These are phyloP conservation scores for Aspergillus carlsbadensis DNA, from an alignment of 495 filamentous ascomycete species.

Conservation along the genomic window DNA sequence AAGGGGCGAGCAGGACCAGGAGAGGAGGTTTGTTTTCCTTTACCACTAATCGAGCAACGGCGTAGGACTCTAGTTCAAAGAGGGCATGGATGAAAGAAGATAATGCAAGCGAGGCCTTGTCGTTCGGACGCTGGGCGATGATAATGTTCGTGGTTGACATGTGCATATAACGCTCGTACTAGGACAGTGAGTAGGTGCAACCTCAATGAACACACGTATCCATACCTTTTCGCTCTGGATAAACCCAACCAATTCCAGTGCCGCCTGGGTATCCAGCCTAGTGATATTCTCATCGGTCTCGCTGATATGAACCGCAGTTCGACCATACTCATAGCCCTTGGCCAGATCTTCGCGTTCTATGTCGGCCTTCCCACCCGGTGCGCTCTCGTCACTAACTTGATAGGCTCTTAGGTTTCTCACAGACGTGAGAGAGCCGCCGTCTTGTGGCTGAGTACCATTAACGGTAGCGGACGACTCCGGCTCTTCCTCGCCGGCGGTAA, in stretches of 20 bases:
- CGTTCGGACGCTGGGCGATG: conserved; percentile 69
- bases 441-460: conserved; percentile 27
- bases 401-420: conserved; percentile 77
- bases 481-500: conserved; percentile 40
- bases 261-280: conserved; percentile 70
- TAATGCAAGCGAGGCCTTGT: conserved; percentile 73
- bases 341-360: conserved; percentile 81
- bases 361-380: conserved; percentile 78
- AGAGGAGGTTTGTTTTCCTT: conserved; percentile 77
- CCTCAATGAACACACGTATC: not conserved
- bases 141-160: conserved; percentile 77
- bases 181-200: conserved; percentile 14
- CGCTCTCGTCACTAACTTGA: conserved; percentile 70
- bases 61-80: conserved; percentile 81
- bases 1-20: conserved; percentile 79
- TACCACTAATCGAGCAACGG: conserved; percentile 78
- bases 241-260: conserved; percentile 84
- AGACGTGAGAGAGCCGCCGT: conserved; percentile 49
- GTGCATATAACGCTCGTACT: conserved; percentile 85
- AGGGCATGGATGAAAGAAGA: conserved; percentile 90
- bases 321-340: conserved; percentile 92
- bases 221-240: conserved; percentile 69
- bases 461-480: conserved; percentile 50
- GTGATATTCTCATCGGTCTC: conserved; percentile 80
- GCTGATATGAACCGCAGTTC: conserved; percentile 85